Conservation (phyloP, 495 filamentous ascomycete genomes). For the Aspergillus leporis region DNA sequence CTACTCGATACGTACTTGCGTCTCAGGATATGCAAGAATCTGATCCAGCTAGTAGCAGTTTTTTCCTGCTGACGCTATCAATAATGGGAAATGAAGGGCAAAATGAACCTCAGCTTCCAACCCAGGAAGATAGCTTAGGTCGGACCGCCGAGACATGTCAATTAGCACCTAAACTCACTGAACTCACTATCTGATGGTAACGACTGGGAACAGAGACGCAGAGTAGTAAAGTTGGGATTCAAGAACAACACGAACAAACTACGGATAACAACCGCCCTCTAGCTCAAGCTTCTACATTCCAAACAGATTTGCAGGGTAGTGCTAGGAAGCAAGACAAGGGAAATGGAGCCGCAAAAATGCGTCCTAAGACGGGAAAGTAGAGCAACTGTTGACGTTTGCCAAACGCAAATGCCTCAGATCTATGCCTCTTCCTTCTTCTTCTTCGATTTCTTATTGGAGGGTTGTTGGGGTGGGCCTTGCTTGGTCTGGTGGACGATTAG, state of each 20-base stretch:
- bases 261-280: conserved; percentile 26
- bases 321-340: conserved; percentile 16
- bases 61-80: no score
- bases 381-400: neutral
- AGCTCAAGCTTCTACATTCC: conserved; percentile 33
- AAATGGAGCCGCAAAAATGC: conserved; percentile 6
- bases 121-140: no score
- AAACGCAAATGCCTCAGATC: conserved; percentile 6
- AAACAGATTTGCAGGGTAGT: conserved; percentile 19
- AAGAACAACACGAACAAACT: conserved; percentile 18
- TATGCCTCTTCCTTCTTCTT: conserved; percentile 54
- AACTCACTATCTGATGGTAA: neutral
- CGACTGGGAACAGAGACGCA: conserved; percentile 12
- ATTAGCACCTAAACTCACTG: no score
- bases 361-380: neutral
- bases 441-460: conserved; percentile 68
- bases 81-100: no score
- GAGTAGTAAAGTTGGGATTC: conserved; percentile 11
- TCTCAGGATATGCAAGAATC: no score
- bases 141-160: no score
- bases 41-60: no score
- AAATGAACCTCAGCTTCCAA: no score
- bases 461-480: conserved; percentile 51
- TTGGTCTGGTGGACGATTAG: conserved; percentile 83
- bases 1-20: no score